A percentile compares a stretch with the other conserved stretches of the same genome.
These are phyloP conservation scores for Thraustochytrium sp. DNA, from an alignment of 352 stramenopile species.

Conservation along the genomic window DNA sequence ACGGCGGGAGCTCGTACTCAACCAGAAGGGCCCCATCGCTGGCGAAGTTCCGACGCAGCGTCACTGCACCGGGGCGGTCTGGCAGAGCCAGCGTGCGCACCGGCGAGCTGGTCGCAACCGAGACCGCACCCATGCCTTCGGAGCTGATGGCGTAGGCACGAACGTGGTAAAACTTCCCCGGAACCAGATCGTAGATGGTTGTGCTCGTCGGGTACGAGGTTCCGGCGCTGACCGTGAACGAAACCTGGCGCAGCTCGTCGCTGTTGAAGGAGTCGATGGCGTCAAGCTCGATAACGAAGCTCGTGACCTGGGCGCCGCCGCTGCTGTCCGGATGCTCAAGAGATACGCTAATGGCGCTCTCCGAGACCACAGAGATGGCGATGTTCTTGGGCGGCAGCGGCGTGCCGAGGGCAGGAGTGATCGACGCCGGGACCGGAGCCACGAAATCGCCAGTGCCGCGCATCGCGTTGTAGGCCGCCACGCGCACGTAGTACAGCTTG, in stretches of 20 bases:
- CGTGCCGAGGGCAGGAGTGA: background rate
- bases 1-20: background rate
- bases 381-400: background rate
- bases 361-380: background rate
- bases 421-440: background rate
- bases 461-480: conserved; percentile 70
- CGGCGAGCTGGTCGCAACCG: background rate
- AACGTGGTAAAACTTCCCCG: conserved; percentile 7
- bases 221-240: background rate
- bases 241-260: background rate
- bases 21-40: background rate
- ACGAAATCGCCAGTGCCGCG: conserved; percentile 1
- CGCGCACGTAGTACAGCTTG: conserved; percentile 66
- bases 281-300: conserved; percentile 17
- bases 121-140: background rate
- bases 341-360: background rate
- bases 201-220: background rate
- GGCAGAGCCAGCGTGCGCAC: background rate
- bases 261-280: conserved; percentile 24
- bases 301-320: background rate
- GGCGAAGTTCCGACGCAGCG: background rate
- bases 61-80: conserved; percentile 1
- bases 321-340: background rate
- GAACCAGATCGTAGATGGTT: conserved; percentile 2
- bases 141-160: background rate